A percentile compares a stretch with the other conserved stretches of the same genome.
Evolutionary conservation across 2,329 filamentous ascomycete species (phyloP).

Genomic region (Aspergillus hiratsukae): DNA sequence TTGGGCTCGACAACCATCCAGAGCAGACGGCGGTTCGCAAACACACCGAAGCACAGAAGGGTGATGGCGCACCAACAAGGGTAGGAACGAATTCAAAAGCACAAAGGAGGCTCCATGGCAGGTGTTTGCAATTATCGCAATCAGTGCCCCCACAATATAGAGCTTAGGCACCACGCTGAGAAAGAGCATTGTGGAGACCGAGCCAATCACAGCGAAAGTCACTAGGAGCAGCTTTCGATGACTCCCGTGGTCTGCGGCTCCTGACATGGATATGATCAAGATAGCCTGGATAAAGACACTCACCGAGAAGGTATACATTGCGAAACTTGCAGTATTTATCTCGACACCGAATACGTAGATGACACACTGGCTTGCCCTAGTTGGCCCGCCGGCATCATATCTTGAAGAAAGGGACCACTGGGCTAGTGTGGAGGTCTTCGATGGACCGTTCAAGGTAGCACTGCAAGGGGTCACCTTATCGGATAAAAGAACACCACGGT

Average conservation of each 20-base stretch:
- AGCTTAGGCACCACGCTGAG: slow-evolving; percentile 69
- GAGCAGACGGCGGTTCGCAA: not conserved
- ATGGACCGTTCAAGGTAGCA: slow-evolving; percentile 50
- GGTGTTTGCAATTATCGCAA: slow-evolving; percentile 88
- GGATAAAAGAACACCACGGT: slow-evolving; percentile 79
- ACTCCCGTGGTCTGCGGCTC: slow-evolving; percentile 87
- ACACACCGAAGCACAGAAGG: slow-evolving; percentile 46
- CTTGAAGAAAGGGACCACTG: not conserved
- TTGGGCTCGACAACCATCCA: not conserved
- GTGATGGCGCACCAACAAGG: slow-evolving; percentile 83
- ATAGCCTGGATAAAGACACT: slow-evolving; percentile 86
- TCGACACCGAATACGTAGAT: slow-evolving; percentile 76
- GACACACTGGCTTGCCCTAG: slow-evolving; percentile 64
- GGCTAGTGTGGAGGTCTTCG: slow-evolving; percentile 25
- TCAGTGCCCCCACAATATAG: slow-evolving; percentile 74
- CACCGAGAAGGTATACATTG: slow-evolving; percentile 96
- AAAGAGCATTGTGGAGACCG: slow-evolving; percentile 81
- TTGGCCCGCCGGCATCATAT: slow-evolving; percentile 17
- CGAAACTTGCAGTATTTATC: slow-evolving; percentile 94
- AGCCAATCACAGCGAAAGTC: slow-evolving; percentile 76
- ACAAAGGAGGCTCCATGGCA: slow-evolving; percentile 95
- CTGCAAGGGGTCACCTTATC: slow-evolving; percentile 73
- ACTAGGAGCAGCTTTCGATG: slow-evolving; percentile 87
- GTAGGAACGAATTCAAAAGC: slow-evolving; percentile 89
- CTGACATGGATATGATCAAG: slow-evolving; percentile 92